Evolutionary conservation across 768 basidiomycete genomes (phyloP), one percentile per base, ranked within the genome.

Genomic region (Macrolepiota fuliginosa): DNA sequence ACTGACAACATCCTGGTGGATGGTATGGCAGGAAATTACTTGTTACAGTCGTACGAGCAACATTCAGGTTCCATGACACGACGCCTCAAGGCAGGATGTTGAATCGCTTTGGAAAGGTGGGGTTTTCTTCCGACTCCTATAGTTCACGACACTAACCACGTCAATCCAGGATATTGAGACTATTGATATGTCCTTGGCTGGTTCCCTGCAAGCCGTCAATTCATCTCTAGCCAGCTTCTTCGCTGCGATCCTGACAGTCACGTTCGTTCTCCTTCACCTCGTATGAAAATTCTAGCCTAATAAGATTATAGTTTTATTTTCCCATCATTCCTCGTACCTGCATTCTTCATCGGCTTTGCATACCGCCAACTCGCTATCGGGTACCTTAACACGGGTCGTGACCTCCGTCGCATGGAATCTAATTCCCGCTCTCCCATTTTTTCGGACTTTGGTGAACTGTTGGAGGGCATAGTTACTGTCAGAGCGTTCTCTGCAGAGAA

Each of bases 401-500:
- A 95, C 68, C 76, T 96, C 19, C 83, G 93, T 62, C 83, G 95
- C 19, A 92, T 97, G 87, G 95, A 96, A 71, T 92, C 92, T 1
- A 96, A 92, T 67, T 85, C 89, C 0, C 81, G 92, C 12, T 91
- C 90, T 0, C 91, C 93, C 0, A 92, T 93, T 63, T 92, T 89
- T 73, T 89, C 89, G 7, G 90, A 88, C 58, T 94, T 93, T 65
- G 84, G 85, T 13, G 92, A 94, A 68, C 73, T 95, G 11, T 72
- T 96, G 19, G 91, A 94, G 56, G 94, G 94, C 22, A 91, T 96
- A 49, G 91, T 94, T n/a, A 94, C 94, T 4, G 91, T 96, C 46
- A 84, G 94, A 60, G 95, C 95, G 0, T 98, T 96, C 75, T 88
- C 90, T 0, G 90, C 87, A 0, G 94, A 96, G 69, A 76, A 76